Percentiles rank a stretch among this genome's conserved stretches.
Evolutionary conservation across 2,329 filamentous ascomycete species (phyloP).

Genomic region (Aulographum hederae): DNA sequence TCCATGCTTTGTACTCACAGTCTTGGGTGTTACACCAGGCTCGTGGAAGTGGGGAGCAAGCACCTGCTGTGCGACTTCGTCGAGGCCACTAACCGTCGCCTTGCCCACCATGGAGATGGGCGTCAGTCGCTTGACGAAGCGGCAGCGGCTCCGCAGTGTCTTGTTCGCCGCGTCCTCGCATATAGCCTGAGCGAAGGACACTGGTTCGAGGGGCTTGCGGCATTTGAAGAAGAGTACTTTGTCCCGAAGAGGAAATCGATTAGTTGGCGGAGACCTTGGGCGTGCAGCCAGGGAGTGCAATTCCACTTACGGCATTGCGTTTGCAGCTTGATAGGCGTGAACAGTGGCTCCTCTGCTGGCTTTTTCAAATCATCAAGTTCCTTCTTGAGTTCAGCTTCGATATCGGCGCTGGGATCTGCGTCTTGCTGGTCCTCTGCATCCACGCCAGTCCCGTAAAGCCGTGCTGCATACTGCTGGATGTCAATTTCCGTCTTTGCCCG

Average conservation of each 20-base stretch:
- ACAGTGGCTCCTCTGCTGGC: slow-evolving; percentile 27
- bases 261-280: no score
- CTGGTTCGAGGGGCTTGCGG: slow-evolving; percentile 37
- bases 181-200: slow-evolving; percentile 38
- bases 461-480: slow-evolving; percentile 41
- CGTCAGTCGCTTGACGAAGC: slow-evolving; percentile 41
- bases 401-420: slow-evolving; percentile 32
- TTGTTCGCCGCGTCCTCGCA: slow-evolving; percentile 36
- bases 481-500: no score
- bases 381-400: slow-evolving; percentile 53
- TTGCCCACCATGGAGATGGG: slow-evolving; percentile 42
- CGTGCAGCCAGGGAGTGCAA: no score
- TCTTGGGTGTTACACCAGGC: slow-evolving; percentile 27
- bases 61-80: slow-evolving; percentile 44
- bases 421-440: slow-evolving; percentile 22
- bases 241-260: slow-evolving; percentile 25
- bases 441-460: slow-evolving; percentile 19
- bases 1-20: no score
- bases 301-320: slow-evolving; percentile 33
- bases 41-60: slow-evolving; percentile 45
- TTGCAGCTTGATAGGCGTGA: slow-evolving; percentile 33
- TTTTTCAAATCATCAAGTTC: slow-evolving; percentile 49
- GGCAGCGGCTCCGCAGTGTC: slow-evolving; percentile 32
- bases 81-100: slow-evolving; percentile 50
- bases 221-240: slow-evolving; percentile 41